Evolutionary conservation across 768 basidiomycete genomes (phyloP).

Genomic region (Lanmaoa rubissima): DNA sequence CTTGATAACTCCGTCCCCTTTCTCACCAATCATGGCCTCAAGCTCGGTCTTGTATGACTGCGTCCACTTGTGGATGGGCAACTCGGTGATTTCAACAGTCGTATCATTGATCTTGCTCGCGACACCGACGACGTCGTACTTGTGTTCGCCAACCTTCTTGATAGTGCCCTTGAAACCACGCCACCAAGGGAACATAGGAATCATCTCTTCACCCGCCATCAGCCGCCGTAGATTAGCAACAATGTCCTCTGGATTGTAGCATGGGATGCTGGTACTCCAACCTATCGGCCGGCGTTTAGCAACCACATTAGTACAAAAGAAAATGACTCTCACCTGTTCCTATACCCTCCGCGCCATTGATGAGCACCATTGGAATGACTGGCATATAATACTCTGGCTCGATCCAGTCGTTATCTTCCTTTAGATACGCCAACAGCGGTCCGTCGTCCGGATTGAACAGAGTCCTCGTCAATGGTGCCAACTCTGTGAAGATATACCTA

Average conservation of each 20-base stretch:
- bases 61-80: constrained; percentile 96
- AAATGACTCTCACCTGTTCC: constrained; percentile 71
- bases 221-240: constrained; percentile 82
- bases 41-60: constrained; percentile 88
- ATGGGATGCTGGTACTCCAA: constrained; percentile 93
- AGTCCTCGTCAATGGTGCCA: constrained; percentile 67
- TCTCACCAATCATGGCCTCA: constrained; percentile 86
- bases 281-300: constrained; percentile 43
- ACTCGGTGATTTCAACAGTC: constrained; percentile 93
- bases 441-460: constrained; percentile 86
- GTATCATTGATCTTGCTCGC: constrained; percentile 75
- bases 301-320: not conserved
- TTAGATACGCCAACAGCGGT: constrained; percentile 75
- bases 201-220: constrained; percentile 81
- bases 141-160: constrained; percentile 77
- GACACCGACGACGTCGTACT: constrained; percentile 77
- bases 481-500: constrained; percentile 91
- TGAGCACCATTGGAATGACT: constrained; percentile 78
- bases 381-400: constrained; percentile 97
- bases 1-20: constrained; percentile 80
- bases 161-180: constrained; percentile 91
- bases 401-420: constrained; percentile 81
- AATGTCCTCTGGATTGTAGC: constrained; percentile 90
- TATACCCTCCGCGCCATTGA: constrained; percentile 97
- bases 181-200: constrained; percentile 96